Conservation (phyloP, 192 early-diverging fungal species). For the Entomortierella chlamydospora region DNA sequence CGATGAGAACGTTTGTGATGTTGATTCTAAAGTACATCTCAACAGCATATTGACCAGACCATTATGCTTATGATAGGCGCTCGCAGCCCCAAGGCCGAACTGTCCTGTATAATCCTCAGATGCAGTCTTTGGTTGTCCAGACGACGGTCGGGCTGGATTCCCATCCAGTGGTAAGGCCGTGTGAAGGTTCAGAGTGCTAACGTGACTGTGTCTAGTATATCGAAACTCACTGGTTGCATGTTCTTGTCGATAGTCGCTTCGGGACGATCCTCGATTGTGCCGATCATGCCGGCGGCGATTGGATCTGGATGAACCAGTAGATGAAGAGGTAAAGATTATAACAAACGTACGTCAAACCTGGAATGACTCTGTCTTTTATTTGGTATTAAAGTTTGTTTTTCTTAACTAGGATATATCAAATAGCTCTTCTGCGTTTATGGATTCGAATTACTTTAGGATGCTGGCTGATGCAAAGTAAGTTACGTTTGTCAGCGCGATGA, state of each 20-base stretch:
- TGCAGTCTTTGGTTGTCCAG: slow-evolving; percentile 62
- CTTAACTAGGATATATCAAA: slow-evolving; percentile 17
- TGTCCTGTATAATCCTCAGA: slow-evolving; percentile 76
- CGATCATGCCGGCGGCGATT: slow-evolving; percentile 55
- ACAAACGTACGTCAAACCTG: neutral
- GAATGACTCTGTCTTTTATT: no score
- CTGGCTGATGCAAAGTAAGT: slow-evolving; percentile 56
- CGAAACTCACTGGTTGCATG: neutral
- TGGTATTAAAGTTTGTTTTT: no score
- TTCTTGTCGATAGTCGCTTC: slow-evolving; percentile 21
- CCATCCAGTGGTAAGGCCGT: slow-evolving; percentile 21
- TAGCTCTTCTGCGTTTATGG: slow-evolving; percentile 55
- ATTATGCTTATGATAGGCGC: slow-evolving; percentile 3
- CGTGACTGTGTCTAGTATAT: neutral
- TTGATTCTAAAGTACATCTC: neutral
- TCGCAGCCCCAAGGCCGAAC: slow-evolving; percentile 60
- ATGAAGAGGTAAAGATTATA: slow-evolving; percentile 16
- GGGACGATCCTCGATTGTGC: slow-evolving; percentile 33
- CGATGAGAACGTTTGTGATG: neutral
- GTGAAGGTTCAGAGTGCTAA: neutral
- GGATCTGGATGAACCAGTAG: slow-evolving; percentile 10
- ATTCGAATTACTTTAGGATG: slow-evolving; percentile 68
- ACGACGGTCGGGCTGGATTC: slow-evolving; percentile 38
- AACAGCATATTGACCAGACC: neutral
- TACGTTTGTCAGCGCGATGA: neutral